Evolutionary conservation across 495 filamentous ascomycete genomes (phyloP).

Genomic region (Aspergillus olivimuriae): DNA sequence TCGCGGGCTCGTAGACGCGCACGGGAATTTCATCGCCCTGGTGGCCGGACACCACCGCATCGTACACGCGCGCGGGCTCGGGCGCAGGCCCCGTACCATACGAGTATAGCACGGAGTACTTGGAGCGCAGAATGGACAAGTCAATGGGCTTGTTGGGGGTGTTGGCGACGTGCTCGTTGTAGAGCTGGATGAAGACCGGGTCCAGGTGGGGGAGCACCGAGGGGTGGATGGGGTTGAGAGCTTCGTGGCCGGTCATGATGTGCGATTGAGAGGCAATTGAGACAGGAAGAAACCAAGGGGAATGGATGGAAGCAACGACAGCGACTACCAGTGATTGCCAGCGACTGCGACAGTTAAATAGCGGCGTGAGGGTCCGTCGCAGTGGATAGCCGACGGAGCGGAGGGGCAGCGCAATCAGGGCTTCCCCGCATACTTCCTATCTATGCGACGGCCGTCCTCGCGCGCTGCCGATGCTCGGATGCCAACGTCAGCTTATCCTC

Average conservation of each 20-base stretch:
- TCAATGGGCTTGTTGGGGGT: slow-evolving; percentile 24
- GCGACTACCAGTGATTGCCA: too few relatives aligned
- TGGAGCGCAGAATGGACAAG: slow-evolving; percentile 17
- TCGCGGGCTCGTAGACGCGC: slow-evolving; percentile 38
- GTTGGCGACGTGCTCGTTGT: slow-evolving; percentile 26
- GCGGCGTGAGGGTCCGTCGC: neutral
- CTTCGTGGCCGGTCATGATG: slow-evolving; percentile 13
- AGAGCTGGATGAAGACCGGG: slow-evolving; percentile 23
- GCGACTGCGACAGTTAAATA: neutral
- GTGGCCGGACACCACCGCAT: slow-evolving; percentile 28
- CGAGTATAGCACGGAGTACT: slow-evolving; percentile 26
- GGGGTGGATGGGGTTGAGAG: slow-evolving; percentile 26
- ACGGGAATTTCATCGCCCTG: slow-evolving; percentile 36
- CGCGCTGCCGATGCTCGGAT: slow-evolving; percentile 8
- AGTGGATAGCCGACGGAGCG: slow-evolving; percentile 11
- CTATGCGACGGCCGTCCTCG: slow-evolving; percentile 34
- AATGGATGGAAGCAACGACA: too few relatives aligned
- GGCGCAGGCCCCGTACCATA: slow-evolving; percentile 25
- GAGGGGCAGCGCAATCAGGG: neutral
- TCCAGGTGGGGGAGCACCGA: slow-evolving; percentile 21
- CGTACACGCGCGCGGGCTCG: slow-evolving; percentile 21
- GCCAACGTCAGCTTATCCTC: too few relatives aligned
- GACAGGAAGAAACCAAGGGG: neutral
- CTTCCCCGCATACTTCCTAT: slow-evolving; percentile 16
- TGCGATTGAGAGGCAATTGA: neutral